A percentile compares a stretch with the other conserved stretches of the same genome.
These are phyloP conservation scores for Russula sp. DNA, from an alignment of 768 basidiomycete genomes.

Conservation along the genomic window DNA sequence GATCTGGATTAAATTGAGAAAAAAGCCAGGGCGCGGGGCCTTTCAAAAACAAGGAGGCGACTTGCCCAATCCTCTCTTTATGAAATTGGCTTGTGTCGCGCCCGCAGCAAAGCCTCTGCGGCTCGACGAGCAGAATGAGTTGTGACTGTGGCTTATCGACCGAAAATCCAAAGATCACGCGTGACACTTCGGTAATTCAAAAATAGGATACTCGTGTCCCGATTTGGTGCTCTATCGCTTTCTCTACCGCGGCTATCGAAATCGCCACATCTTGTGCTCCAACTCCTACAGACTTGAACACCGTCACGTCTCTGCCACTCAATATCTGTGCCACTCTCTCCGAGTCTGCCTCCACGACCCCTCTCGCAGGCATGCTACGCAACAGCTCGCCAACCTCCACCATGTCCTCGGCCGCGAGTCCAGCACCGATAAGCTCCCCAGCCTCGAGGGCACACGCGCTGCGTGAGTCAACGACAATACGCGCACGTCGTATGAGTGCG, in stretches of 20 bases:
- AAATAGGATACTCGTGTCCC: neutral
- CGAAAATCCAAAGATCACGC: neutral
- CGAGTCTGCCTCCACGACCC: too few relatives aligned
- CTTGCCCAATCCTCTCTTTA: neutral
- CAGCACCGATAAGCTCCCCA: slow-evolving; percentile 65
- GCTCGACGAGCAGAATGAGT: neutral
- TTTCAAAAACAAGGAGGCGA: neutral
- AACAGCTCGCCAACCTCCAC: slow-evolving; percentile 72
- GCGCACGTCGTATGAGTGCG: slow-evolving; percentile 48
- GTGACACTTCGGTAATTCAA: neutral
- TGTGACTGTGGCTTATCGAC: neutral
- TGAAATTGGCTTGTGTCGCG: too few relatives aligned
- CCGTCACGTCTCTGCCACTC: slow-evolving; percentile 46
- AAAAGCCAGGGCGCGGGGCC: neutral
- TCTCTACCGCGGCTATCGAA: too few relatives aligned
- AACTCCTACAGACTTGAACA: slow-evolving; percentile 88
- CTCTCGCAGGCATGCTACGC: neutral
- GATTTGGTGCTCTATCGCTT: too few relatives aligned
- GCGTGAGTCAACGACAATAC: too few relatives aligned
- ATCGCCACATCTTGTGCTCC: slow-evolving; percentile 88
- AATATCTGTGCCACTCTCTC: slow-evolving; percentile 27
- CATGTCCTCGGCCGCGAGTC: slow-evolving; percentile 41
- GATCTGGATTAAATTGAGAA: neutral
- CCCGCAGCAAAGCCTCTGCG: neutral
- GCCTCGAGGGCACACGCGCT: slow-evolving; percentile 70